Conservation (phyloP, 1,139 yeast species). For the Yamadazyma membranifaciens region DNA sequence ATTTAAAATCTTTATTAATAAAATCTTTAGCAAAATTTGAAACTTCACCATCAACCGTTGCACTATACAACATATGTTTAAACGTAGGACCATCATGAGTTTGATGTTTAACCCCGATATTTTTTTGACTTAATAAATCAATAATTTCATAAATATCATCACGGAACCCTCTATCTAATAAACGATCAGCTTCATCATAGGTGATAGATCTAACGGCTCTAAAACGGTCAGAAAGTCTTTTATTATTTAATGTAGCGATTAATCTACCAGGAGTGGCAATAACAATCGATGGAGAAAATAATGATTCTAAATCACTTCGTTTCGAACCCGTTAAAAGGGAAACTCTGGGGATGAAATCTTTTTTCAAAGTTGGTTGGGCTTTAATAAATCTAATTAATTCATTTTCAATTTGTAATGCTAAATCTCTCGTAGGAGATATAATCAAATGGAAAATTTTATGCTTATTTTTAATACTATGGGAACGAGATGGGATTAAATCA, state of each 20-base stretch:
- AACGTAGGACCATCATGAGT: constrained; percentile 27
- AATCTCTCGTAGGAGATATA: constrained; percentile 88
- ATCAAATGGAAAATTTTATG: constrained; percentile 58
- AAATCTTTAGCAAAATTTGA: constrained; percentile 61
- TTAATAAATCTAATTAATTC: constrained; percentile 40
- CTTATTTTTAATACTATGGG: constrained; percentile 18
- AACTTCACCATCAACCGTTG: constrained; percentile 76
- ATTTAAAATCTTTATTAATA: constrained; percentile 62
- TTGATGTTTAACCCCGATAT: constrained; percentile 12
- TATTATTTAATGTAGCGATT: constrained; percentile 53
- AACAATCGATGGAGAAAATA: constrained; percentile 47
- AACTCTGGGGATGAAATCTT: constrained; percentile 15
- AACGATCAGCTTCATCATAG: constrained; percentile 87
- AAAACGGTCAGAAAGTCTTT: constrained; percentile 47
- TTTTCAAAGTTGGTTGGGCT: constrained; percentile 28
- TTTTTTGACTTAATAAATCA: constrained; percentile 34
- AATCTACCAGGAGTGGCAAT: constrained; percentile 94
- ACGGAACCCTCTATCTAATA: constrained; percentile 75
- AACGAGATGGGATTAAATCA: constrained; percentile 14
- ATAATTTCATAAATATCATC: constrained; percentile 60
- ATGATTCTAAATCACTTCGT: constrained; percentile 19
- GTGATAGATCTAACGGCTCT: constrained; percentile 59
- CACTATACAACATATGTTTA: constrained; percentile 79
- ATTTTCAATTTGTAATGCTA: constrained; percentile 78
- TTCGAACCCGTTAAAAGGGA: constrained; percentile 42